These are phyloP conservation scores for Cryptococcus wingfieldii DNA, from an alignment of 1,284 basidiomycete species.

Conservation along the genomic window DNA sequence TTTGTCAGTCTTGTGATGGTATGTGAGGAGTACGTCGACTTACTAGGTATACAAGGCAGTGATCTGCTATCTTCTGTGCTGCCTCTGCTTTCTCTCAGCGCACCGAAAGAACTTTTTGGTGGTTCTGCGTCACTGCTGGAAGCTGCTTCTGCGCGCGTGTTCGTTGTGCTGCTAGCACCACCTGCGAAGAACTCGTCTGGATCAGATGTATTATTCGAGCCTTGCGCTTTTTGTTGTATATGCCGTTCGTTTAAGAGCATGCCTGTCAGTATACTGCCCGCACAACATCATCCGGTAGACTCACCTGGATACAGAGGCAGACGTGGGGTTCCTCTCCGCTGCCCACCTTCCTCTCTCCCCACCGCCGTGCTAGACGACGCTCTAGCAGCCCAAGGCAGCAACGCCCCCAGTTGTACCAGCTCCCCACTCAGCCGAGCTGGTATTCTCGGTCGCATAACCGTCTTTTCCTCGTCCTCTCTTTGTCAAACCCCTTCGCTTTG, in stretches of 20 bases:
- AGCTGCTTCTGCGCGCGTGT: too few relatives aligned
- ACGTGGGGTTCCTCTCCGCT: neutral
- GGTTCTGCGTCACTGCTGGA: too few relatives aligned
- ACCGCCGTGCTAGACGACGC: neutral
- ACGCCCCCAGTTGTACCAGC: constrained; percentile 5
- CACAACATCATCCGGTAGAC: neutral
- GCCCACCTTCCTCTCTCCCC: neutral
- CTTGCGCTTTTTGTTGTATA: neutral
- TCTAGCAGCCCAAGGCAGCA: constrained; percentile 8
- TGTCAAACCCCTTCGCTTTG: too few relatives aligned
- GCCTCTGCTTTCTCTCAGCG: neutral
- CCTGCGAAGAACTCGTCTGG: too few relatives aligned
- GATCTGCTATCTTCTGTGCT: neutral
- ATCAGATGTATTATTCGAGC: too few relatives aligned
- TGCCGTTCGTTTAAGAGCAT: neutral
- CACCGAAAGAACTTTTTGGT: too few relatives aligned
- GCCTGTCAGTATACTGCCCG: neutral
- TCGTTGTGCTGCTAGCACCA: too few relatives aligned
- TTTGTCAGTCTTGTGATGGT: neutral
- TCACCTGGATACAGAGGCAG: neutral
- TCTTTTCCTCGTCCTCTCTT: too few relatives aligned
- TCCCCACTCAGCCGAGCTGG: constrained; percentile 6
- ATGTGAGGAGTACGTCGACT: neutral
- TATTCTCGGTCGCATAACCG: constrained; percentile 10
- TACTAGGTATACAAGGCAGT: neutral